Percentiles rank a stretch among this genome's conserved stretches.
phyloP scores from a whole-genome alignment of 75 land plant genomes.

The Cunninghamia lanceolata region DNA sequence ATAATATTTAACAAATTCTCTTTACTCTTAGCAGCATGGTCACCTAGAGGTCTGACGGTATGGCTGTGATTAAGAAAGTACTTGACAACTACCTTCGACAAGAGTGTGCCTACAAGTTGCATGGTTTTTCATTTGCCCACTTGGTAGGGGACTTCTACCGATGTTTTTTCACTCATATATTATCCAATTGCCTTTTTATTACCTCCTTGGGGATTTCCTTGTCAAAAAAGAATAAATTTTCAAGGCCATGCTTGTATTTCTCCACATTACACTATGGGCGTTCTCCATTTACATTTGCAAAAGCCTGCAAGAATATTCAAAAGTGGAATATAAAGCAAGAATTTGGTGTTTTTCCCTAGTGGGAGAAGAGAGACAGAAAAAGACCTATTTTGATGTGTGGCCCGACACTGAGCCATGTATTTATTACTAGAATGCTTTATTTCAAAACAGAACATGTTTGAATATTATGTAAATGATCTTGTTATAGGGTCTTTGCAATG shows the following conservation, averaged over 20 bases:
- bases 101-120: too few relatives aligned
- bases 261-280: neutral
- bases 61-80: too few relatives aligned
- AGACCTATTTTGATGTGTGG: neutral
- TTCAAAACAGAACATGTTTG: too few relatives aligned
- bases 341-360: neutral
- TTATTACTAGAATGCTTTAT: too few relatives aligned
- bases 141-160: slow-evolving; percentile 58
- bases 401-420: neutral
- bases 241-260: slow-evolving; percentile 48
- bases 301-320: neutral
- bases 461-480: too few relatives aligned
- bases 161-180: slow-evolving; percentile 42
- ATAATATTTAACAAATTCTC: too few relatives aligned
- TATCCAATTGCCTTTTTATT: slow-evolving; percentile 76
- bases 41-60: too few relatives aligned
- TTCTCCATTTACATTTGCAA: neutral
- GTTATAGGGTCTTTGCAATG: too few relatives aligned
- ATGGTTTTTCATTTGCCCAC: too few relatives aligned
- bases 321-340: neutral
- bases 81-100: too few relatives aligned
- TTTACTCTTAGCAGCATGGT: too few relatives aligned
- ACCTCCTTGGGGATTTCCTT: slow-evolving; percentile 72
- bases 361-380: neutral
- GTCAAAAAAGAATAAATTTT: slow-evolving; percentile 72